Base-by-base conservation (phyloP, 1,284 basidiomycete genomes). In the Apiotrichum sp. region DNA sequence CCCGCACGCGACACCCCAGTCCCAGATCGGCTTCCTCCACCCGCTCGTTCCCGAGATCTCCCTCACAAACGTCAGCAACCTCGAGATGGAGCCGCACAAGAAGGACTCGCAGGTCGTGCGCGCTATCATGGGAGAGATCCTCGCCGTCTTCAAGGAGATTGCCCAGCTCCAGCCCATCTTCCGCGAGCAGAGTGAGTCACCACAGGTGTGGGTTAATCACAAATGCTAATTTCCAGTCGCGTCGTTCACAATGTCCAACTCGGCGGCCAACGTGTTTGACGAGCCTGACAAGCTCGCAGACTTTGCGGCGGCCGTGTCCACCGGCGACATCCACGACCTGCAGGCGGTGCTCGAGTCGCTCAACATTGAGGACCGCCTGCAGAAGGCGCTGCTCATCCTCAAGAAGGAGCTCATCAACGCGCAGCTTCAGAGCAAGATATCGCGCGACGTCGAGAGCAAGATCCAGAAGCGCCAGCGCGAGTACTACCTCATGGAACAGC, bases 351-450 rank as follows among this genome's bases (percentile, higher is more conserved):
- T 98, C 35, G 93, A 97, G 75, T 86, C 86, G 58, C 81, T 91
- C 22, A 82, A 84, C 10, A 85, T 98, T 41, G 89, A 93, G 59
- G 93, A 97, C 62, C 82, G 96, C 11, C 79, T 98, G 22, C 87
- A 89, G 61, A 95, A 95, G 75, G 88, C 93, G 0, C 79, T 98
- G 9, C 77, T 93, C 32, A 92, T 98, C 2, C 82, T 98, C 63
- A 98, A 98, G 82, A 98, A 98, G 78, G 95, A 98, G 76, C 83
- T 98, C 39, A 96, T 98, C 78, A 98, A 97, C 67, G 93, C 93
- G 0, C 92, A 98, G 74, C 79, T 98, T 46, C 95, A 98, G 78
- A 87, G 84, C 73, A 97, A 97, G 78, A 89, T 98, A 58, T 87
- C 88, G 11, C 84, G 90, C 42, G 95, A 98, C 66, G 93, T 98